These are phyloP conservation scores for Boletellus ananiceps DNA, from an alignment of 768 basidiomycete genomes.

Conservation along the genomic window DNA sequence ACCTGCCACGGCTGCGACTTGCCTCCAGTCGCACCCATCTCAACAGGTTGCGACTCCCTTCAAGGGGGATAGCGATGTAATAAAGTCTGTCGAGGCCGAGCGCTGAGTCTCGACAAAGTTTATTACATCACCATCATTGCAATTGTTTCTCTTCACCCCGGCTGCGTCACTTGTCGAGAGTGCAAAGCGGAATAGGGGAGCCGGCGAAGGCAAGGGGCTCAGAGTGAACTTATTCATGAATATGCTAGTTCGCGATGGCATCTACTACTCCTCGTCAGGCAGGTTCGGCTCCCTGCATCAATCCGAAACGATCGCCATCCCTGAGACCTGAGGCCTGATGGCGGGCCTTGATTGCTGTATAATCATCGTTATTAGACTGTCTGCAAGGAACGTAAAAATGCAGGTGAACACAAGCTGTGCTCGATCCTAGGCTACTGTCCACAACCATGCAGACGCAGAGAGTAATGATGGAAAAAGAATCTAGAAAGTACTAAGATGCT, in stretches of 20 bases:
- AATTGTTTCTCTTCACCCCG: no score
- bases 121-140: no score
- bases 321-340: no score
- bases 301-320: slow-evolving; percentile 12
- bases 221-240: no score
- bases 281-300: slow-evolving; percentile 1
- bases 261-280: no score
- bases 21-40: not conserved
- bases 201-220: no score
- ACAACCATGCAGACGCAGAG: slow-evolving; percentile 8
- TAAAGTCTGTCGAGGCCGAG: no score
- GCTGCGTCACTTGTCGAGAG: no score
- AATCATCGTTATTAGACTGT: slow-evolving; percentile 5
- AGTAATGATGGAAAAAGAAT: slow-evolving; percentile 10
- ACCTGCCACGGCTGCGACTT: not conserved
- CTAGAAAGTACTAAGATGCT: not conserved
- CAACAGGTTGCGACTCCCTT: not conserved
- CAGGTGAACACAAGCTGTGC: slow-evolving; percentile 4
- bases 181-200: no score
- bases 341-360: not conserved
- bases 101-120: no score
- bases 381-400: slow-evolving; percentile 16
- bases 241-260: no score
- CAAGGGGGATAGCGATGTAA: no score
- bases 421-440: slow-evolving; percentile 1